Evolutionary conservation across 176 grass and related monocot species (phyloP), one percentile per base, ranked within the genome.

Genomic region (Oryza nivara): DNA sequence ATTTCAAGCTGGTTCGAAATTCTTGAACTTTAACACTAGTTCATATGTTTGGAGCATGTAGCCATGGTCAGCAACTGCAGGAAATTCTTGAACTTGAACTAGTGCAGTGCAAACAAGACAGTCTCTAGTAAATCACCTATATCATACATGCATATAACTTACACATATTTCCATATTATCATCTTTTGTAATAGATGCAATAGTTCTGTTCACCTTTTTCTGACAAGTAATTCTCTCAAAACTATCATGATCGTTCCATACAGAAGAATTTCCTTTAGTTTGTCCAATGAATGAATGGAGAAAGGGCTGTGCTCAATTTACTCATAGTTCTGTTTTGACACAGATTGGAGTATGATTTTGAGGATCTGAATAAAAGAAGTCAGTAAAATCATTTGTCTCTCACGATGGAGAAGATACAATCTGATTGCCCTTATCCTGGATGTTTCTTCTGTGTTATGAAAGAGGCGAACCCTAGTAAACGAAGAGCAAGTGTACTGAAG

Each of bases 401-500:
- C 22, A 22, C 44, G 22, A 94, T 95, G 93, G 93, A 95, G 32
- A 99, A 99, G 74, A 70, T 94, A 17, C 91, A 90, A 77, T 82
- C 89, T 46, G 96, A 99, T 78, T 99, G 96, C 60, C 96, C 96
- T 80, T 99, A 93, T 75, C 96, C 93, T 58, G 96, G 92, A 75
- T 99, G 96, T 78, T 99, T 99, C 86, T 99, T 99, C 82, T 99
- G 96, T 83, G 93, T 94, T 43, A 96, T 99, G 93, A 99, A 99
- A 85, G 96, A 99, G 89, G 85, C 88, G 16, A 99, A 99, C 70
- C 96, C 96, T 19, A 92, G 86, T 80, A 99, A 99, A 82, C 64
- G 93, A 81, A 96, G 86, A 84, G 83, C 93, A 13, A 94, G 89
- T 58, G 92, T 99, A 60, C 82, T 92, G 74, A 99, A 99, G 68